Evolutionary conservation across 2,329 filamentous ascomycete genomes (phyloP).

Genomic region (Ceratocystis lukuohia): DNA sequence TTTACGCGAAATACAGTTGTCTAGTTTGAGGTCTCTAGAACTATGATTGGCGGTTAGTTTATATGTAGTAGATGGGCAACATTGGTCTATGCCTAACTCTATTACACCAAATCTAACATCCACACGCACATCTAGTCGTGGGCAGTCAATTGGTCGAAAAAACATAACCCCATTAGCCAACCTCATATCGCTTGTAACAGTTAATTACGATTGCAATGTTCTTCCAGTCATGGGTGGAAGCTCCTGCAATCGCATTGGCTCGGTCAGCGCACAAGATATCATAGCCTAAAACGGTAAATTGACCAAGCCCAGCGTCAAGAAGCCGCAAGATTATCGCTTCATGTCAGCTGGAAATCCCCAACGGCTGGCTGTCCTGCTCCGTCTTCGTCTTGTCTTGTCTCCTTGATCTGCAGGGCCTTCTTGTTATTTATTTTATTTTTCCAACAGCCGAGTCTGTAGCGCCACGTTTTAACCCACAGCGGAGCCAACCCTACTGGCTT

Average conservation of each 20-base stretch:
- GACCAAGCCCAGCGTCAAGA: background rate
- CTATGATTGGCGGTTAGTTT: background rate
- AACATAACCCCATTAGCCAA: too few species aligned
- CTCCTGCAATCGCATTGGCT: background rate
- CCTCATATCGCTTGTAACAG: background rate
- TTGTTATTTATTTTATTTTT: too few species aligned
- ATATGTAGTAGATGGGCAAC: background rate
- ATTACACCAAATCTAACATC: too few species aligned
- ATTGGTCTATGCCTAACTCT: background rate
- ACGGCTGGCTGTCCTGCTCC: background rate
- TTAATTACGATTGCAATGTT: background rate
- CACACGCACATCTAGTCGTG: too few species aligned
- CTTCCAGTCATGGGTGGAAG: background rate
- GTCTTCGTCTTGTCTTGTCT: too few species aligned
- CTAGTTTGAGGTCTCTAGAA: background rate
- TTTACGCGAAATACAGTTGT: conserved; percentile 21
- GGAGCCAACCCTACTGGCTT: background rate
- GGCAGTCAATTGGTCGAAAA: background rate
- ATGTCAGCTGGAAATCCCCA: background rate
- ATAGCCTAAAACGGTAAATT: background rate
- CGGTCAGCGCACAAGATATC: too few species aligned
- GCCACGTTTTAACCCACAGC: too few species aligned
- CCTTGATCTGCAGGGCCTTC: too few species aligned
- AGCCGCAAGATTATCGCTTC: background rate
- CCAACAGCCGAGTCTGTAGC: too few species aligned